Base-by-base conservation (phyloP, 108 stramenopile species). In the Cyclotella baltica region DNA sequence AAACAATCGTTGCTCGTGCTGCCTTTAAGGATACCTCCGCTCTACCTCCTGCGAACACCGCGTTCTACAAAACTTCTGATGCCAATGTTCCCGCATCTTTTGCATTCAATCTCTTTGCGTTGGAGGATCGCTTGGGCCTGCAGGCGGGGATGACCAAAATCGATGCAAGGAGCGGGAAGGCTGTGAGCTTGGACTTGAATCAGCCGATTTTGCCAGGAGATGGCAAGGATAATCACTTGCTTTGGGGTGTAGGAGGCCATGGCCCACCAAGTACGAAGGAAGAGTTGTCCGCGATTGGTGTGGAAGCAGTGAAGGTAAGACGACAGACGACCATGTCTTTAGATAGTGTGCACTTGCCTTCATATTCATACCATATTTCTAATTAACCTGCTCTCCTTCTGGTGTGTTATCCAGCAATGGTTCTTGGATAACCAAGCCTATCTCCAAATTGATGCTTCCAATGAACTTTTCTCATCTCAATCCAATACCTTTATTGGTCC, bases 241-340 rank as follows among this genome's bases (percentile, higher is more conserved):
- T 74, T 22, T 74, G 73, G 73, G 56, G 51, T 64, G 73, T 74
- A 2, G 73, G 73, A 61, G 61, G 72, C 30, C n/a, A 74, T 64
- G 73, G 62, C 20, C 51, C 50, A 6, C 63, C 63, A n/a, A 29
- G 15, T 0, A 25, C 40, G 2, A 25, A 2, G 22, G 52, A 55
- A 36, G 53, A 55, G 20, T 64, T 48, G 36, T 36, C 34, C 22
- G 29, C 16, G 62, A 19, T 51, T 35, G 62, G 62, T 36, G 73
- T 74, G 51, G 53, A 74, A 16, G 73, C 36, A 0, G 46, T 62
- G 22, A 74, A 74, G 52, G 36, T 64, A 38, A 64, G 19, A 6
- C 20, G 4, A 20, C 8, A 63, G 4, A n/a, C n/a, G 11, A 4
- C 11, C 11, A 20, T 52, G 18, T 20, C 11, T n/a, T n/a, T 13